These are phyloP conservation scores for Aspergillus affinis DNA, from an alignment of 495 filamentous ascomycete genomes.

Conservation along the genomic window DNA sequence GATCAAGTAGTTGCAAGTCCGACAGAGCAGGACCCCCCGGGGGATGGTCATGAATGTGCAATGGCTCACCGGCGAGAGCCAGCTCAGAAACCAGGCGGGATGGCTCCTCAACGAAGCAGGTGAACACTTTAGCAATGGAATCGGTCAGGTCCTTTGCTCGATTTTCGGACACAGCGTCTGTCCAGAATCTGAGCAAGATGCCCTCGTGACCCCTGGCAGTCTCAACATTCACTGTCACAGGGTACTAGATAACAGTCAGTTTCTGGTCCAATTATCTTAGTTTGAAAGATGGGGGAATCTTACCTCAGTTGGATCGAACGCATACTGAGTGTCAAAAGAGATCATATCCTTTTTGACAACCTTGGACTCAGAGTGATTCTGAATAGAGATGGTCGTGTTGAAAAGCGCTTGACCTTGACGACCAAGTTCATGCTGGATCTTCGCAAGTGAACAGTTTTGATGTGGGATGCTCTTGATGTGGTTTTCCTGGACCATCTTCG, in stretches of 20 bases:
- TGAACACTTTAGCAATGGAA: constrained; percentile 35
- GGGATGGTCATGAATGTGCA: not conserved
- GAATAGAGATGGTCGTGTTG: constrained; percentile 59
- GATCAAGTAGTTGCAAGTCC: constrained; percentile 23
- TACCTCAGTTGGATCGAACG: constrained; percentile 50
- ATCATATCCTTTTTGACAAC: constrained; percentile 35
- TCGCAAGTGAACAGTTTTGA: constrained; percentile 54
- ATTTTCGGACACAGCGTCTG: constrained; percentile 41
- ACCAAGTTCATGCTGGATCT: constrained; percentile 56
- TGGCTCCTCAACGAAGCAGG: constrained; percentile 35
- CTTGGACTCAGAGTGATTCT: constrained; percentile 42
- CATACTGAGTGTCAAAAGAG: constrained; percentile 39
- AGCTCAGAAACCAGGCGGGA: constrained; percentile 22
- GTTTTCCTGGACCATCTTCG: constrained; percentile 47
- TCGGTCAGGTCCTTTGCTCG: constrained; percentile 34
- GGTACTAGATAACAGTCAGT: constrained; percentile 34
- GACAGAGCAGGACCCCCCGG: not conserved
- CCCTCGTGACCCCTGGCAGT: constrained; percentile 44
- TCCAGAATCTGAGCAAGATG: constrained; percentile 51
- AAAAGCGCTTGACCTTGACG: constrained; percentile 51
- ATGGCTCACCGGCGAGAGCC: constrained; percentile 16
- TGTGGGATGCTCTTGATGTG: constrained; percentile 48
- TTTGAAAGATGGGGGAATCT: constrained; percentile 4
- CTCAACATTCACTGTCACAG: constrained; percentile 49
- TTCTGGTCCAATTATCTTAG: not conserved